Base-by-base conservation (phyloP, 768 basidiomycete species). In the Tricholoma sp. region DNA sequence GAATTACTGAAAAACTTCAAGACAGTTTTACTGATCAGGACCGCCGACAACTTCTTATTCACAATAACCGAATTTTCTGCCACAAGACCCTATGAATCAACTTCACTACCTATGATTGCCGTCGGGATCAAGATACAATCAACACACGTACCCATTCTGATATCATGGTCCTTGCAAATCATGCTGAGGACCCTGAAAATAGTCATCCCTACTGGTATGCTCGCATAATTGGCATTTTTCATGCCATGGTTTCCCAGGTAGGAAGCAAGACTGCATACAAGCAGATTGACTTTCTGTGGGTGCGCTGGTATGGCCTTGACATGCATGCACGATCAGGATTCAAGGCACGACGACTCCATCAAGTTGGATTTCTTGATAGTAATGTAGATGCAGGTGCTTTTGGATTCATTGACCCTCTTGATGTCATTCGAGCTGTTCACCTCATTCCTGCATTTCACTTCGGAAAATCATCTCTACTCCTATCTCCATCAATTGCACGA, bases 381-480 rank as follows among this genome's bases (percentile, higher is more conserved):
- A 49, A 50, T 10, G 44, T 58, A 11, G 69, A 15, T 29, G 7
- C 13, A 13, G 45, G 45, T 29, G 13, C 74, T 2, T 82, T 80
- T 59, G 72, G 79, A 0, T 83, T 84, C 49, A 24, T 82, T 0
- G 70, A 82, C 58, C 81, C 80, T 0, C 54, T 56, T 0, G 58
- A 64, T 0, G 69, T 83, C 3, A 61, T 82, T 29, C 64, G 72
- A 0, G 73, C 45, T 6, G 28, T 47, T 29, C 45, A 47, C 20
- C 42, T 44, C 20, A 44, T 44, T 44, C 42, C 42, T 24, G 18
- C 45, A 47, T 47, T 47, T 29, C 28, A 47, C 8, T 29, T 29
- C n/a, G 45, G 45, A 47, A 47, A 47, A 29, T 13, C 45, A 47
- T 29, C 45, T 6, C 3, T 29, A 3, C 24, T 47, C 28, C 45